Evolutionary conservation across 306 rosid genomes (phyloP).

Genomic region (Prunus armeniaca): DNA sequence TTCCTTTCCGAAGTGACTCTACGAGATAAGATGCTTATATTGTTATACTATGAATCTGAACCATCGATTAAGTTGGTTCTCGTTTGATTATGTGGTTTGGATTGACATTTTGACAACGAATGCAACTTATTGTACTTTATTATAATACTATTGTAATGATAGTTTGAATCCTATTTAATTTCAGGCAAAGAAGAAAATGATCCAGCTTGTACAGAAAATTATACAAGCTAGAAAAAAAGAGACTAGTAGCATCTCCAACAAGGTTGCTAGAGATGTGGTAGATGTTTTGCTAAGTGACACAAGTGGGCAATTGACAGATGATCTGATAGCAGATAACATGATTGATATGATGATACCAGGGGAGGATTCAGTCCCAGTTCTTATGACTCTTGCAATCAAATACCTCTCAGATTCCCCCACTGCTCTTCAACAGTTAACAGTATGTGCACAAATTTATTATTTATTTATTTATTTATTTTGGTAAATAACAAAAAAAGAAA

Average conservation of each 20-base stretch:
- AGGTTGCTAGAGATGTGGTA: slow-evolving; percentile 71
- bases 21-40: no score
- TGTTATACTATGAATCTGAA: no score
- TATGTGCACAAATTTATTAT: slow-evolving; percentile 11
- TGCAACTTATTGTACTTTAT: neutral
- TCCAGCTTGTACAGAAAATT: slow-evolving; percentile 53
- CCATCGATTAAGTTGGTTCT: neutral
- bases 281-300: slow-evolving; percentile 81
- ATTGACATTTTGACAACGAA: neutral
- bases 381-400: slow-evolving; percentile 80
- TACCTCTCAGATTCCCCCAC: slow-evolving; percentile 80
- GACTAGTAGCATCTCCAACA: slow-evolving; percentile 22
- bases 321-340: slow-evolving; percentile 85
- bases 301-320: slow-evolving; percentile 61
- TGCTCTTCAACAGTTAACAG: slow-evolving; percentile 79
- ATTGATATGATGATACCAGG: slow-evolving; percentile 99
- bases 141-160: neutral
- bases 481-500: neutral
- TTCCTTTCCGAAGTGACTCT: neutral
- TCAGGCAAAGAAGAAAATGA: slow-evolving; percentile 97
- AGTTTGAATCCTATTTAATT: slow-evolving; percentile 17
- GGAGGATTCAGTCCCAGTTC: slow-evolving; percentile 95
- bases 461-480: neutral
- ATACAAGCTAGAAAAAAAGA: slow-evolving; percentile 49
- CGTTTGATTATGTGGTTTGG: neutral